Conservation (phyloP, 179 eudicot genomes). For the Carnegiea gigantea region DNA sequence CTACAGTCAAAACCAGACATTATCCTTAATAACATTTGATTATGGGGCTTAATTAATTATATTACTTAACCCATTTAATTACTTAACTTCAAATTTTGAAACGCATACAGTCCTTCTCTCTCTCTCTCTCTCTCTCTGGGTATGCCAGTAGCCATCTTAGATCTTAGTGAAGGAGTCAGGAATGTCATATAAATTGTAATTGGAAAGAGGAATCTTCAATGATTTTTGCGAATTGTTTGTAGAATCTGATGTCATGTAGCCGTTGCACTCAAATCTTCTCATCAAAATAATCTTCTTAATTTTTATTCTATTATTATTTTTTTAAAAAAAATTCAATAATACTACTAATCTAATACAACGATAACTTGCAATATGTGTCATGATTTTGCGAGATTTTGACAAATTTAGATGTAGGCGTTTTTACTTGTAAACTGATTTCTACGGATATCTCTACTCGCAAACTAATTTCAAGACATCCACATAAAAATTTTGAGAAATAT, state of each 20-base stretch:
- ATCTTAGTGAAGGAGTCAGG: slow-evolving; percentile 27
- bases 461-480: too few relatives aligned
- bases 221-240: background rate
- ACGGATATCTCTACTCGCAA: too few relatives aligned
- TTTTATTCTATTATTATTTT: background rate
- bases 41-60: background rate
- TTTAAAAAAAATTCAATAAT: too few relatives aligned
- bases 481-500: too few relatives aligned
- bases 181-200: slow-evolving; percentile 19
- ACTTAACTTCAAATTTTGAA: slow-evolving; percentile 29
- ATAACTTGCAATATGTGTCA: too few relatives aligned
- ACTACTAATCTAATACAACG: too few relatives aligned
- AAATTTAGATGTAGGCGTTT: too few relatives aligned
- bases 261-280: slow-evolving; percentile 14
- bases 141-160: slow-evolving; percentile 22
- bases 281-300: background rate
- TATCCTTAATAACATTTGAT: slow-evolving; percentile 17
- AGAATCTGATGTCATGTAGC: slow-evolving; percentile 20
- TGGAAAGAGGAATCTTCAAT: slow-evolving; percentile 29
- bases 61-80: background rate
- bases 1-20: slow-evolving; percentile 19
- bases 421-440: too few relatives aligned
- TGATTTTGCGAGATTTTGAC: too few relatives aligned
- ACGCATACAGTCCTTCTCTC: background rate
- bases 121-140: slow-evolving; percentile 6